These are phyloP conservation scores for Diplodia mutila DNA, from an alignment of 2,329 filamentous ascomycete species.

Conservation along the genomic window DNA sequence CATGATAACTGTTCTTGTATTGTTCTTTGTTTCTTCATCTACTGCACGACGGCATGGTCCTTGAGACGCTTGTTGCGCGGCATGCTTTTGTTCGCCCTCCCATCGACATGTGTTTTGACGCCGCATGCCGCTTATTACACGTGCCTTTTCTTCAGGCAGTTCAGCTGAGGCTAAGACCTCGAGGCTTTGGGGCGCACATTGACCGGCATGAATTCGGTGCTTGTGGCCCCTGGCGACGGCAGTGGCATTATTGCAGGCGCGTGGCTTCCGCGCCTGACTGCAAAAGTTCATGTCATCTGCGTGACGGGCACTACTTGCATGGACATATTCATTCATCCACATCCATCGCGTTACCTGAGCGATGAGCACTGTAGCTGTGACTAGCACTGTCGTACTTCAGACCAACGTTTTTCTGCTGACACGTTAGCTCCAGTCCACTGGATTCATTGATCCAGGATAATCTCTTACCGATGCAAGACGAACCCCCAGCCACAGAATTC, in stretches of 20 bases:
- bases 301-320: background rate
- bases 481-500: conserved; percentile 63
- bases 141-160: background rate
- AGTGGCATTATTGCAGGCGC: background rate
- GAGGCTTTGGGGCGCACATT: background rate
- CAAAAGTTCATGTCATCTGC: background rate
- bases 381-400: conserved; percentile 10
- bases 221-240: background rate
- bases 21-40: conserved; percentile 5
- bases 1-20: background rate
- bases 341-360: conserved; percentile 11
- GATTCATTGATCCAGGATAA: background rate
- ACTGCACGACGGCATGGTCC: background rate
- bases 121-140: background rate
- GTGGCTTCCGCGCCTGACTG: background rate
- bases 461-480: conserved; percentile 18
- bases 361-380: background rate
- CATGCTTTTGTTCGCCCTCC: background rate
- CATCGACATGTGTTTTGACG: background rate
- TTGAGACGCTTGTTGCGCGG: background rate
- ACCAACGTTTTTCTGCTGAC: background rate
- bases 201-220: background rate
- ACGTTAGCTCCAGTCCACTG: background rate
- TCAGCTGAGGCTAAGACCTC: conserved; percentile 12
- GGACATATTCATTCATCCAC: conserved; percentile 15